Base-by-base conservation (phyloP, 2,329 filamentous ascomycete genomes). In the Metarhizium brunneum region DNA sequence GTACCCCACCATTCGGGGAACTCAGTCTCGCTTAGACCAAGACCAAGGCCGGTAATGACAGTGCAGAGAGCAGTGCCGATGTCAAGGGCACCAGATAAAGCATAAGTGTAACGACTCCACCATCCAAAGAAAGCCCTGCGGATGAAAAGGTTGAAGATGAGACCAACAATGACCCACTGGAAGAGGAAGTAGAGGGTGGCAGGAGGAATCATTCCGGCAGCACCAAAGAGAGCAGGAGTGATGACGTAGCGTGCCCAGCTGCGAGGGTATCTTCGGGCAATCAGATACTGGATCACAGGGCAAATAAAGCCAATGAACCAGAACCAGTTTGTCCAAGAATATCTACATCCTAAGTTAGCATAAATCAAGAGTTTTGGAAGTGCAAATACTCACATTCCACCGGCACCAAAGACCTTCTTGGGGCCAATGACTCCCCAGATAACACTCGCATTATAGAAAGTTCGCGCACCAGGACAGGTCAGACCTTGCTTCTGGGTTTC, bases 381-480 rank as follows among this genome's bases (percentile, higher is more conserved):
- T 20, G 42, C 3, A 20, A 20, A 13, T 20, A 58, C 58, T 56
- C 25, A 60, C 57, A 66, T 56, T n/a, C 73, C 68, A 29, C 68
- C 69, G n/a, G 61, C 60, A 14, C 69, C 68, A 54, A 70, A 70
- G 40, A 71, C 67, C 51, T 63, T 61, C 42, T 55, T 60, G 2
- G 69, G 70, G 1, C 70, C 83, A 55, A 86, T 82, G 18, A 82
- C 73, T 56, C 83, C 83, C 82, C 82, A 84, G 55, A 83, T 77
- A 6, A 84, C 73, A 20, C 78, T 81, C 30, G 77, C 78, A 29
- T 80, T 82, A 70, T 81, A 85, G 64, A 84, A 85, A 0, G 82
- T 80, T 29, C 76, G 76, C 16, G 78, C 78, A 40, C 75, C 73
- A 8, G 82, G 82, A 63, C 82, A 85, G 25, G 71, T 80, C 61